Evolutionary conservation across 352 stramenopile species (phyloP), one percentile per base, ranked within the genome.

Genomic region (Globisporangium viniferum): DNA sequence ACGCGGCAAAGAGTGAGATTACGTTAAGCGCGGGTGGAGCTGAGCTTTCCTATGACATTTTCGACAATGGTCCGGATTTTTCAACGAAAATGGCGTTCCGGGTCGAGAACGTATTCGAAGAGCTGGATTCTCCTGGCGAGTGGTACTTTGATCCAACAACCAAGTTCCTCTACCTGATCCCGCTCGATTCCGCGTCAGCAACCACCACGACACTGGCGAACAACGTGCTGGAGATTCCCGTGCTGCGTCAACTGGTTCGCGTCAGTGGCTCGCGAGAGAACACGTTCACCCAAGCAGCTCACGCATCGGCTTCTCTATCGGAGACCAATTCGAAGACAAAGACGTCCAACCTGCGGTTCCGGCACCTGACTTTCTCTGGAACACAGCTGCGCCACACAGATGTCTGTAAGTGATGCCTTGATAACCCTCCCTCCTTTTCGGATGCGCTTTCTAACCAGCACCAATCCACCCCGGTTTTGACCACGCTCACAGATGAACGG

Each of bases 131-230:
- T 6, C 80, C 80, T 0, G 81, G 80, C 22, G 83, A 91, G 59
- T 90, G 82, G 83, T 93, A 81, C 55, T 93, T 90, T 46, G 79
- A 93, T 31, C 57, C 72, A 1, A 41, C 72, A 1, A 88, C 71
- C 33, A 77, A 78, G 18, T 55, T 35, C 9, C 59, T 93, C 31
- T 91, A 86, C 58, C 15, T 93, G 60, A 89, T 92, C n/a, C 84
- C 86, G 44, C 59, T 86, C 1, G 68, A 78, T 36, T 51, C 73
- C 9, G 39, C 64, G 10, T 66, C 67, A 24, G 57, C 68, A 22
- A 78, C 71, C 3, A 48, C 67, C 9, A 58, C 70, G 15, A 73
- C 53, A 2, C 56, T 90, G 48, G 58, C 65, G 7, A 72, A 39
- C 46, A 71, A 67, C 20, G 69, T 66, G 20, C 59, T 93, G 5